phyloP scores from a whole-genome alignment of 164 flowering plant species.

The Vitis riparia region DNA sequence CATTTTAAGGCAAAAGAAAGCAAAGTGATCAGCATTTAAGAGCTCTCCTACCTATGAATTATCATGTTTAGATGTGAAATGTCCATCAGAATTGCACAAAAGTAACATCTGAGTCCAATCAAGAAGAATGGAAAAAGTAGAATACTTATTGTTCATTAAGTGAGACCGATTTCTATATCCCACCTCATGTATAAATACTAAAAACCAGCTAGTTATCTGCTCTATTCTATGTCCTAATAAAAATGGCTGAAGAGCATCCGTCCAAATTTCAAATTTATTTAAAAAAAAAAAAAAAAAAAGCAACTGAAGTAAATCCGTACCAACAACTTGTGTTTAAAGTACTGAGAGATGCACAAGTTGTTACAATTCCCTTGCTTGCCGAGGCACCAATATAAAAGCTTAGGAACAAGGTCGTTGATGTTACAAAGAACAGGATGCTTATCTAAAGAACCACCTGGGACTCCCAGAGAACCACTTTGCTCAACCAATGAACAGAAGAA shows the following conservation, averaged over 20 bases:
- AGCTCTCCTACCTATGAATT: neutral
- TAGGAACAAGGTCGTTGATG: conserved; percentile 49
- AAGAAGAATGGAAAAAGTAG: neutral
- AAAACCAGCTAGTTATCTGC: neutral
- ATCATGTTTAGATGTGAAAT: neutral
- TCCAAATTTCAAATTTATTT: neutral
- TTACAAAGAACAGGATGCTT: conserved; percentile 26
- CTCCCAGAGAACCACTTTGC: conserved; percentile 30
- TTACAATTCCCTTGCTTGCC: conserved; percentile 22
- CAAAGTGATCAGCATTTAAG: neutral
- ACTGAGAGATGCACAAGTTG: conserved; percentile 32
- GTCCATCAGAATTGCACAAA: neutral
- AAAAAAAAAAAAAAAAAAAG: neutral
- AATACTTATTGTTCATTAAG: too few relatives aligned
- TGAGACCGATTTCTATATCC: too few relatives aligned
- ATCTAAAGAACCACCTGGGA: conserved; percentile 15
- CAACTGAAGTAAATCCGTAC: conserved; percentile 33
- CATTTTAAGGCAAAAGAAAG: neutral
- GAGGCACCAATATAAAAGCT: conserved; percentile 56
- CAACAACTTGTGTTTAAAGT: conserved; percentile 80
- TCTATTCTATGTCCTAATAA: neutral
- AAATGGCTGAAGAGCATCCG: neutral
- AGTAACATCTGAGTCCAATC: neutral
- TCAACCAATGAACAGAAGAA: conserved; percentile 65
- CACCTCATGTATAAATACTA: neutral